phyloP scores from a whole-genome alignment of 306 rosid genomes.

The Ammopiptanthus mongolicus region DNA sequence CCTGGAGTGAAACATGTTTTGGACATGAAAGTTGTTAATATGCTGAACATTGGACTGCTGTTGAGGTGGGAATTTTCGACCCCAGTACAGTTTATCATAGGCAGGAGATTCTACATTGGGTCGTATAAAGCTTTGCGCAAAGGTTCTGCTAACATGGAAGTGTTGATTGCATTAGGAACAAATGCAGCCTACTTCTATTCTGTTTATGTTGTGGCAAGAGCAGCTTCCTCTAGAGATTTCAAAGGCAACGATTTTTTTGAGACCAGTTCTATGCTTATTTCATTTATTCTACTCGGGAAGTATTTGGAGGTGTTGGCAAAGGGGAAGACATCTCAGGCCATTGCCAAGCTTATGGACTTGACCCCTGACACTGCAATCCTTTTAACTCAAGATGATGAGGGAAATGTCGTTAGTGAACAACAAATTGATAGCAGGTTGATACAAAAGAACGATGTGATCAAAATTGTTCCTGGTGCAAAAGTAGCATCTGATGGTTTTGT shows the following conservation, averaged over 20 bases:
- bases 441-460: constrained; percentile 68
- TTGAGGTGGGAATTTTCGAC: constrained; percentile 64
- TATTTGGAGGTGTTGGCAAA: constrained; percentile 79
- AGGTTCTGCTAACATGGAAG: constrained; percentile 83
- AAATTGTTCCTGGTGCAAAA: constrained; percentile 63
- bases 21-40: constrained; percentile 54
- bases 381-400: constrained; percentile 42
- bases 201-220: constrained; percentile 56
- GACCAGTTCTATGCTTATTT: constrained; percentile 77
- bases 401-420: constrained; percentile 40
- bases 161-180: constrained; percentile 75
- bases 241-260: constrained; percentile 76
- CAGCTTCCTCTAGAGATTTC: constrained; percentile 49
- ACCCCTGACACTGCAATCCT: constrained; percentile 65
- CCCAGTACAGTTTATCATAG: constrained; percentile 71
- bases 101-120: constrained; percentile 67
- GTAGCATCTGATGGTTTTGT: constrained; percentile 76
- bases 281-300: constrained; percentile 78
- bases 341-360: constrained; percentile 80
- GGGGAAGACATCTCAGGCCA: constrained; percentile 79
- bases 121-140: constrained; percentile 59
- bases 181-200: constrained; percentile 89
- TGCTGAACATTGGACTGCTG: constrained; percentile 55
- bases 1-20: constrained; percentile 49
- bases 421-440: constrained; percentile 62